Conservation (phyloP, 176 grass and related monocot species). For the Eragrostis nindensis region DNA sequence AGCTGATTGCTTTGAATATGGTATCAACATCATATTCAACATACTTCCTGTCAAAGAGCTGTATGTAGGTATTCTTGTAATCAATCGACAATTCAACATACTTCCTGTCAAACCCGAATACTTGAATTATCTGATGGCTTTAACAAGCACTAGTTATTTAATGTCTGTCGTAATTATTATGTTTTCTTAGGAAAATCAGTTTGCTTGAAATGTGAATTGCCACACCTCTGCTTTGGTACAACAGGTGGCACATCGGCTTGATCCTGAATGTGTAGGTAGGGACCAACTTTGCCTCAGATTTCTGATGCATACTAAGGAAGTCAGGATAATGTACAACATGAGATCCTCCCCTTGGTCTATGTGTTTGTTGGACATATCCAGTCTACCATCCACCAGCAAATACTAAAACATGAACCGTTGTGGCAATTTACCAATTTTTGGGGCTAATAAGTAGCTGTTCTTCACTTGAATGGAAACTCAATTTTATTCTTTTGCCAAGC, state of each 20-base stretch:
- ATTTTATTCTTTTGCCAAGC: neutral
- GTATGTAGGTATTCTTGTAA: neutral
- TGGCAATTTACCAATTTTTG: neutral
- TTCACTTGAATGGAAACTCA: neutral
- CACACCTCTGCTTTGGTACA: neutral
- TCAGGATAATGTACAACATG: conserved; percentile 4
- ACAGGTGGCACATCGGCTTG: neutral
- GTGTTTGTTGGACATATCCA: neutral
- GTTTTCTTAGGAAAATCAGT: neutral
- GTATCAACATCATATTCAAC: conserved; percentile 4
- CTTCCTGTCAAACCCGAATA: neutral
- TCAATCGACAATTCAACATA: neutral
- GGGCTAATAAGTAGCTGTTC: neutral
- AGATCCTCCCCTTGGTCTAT: neutral
- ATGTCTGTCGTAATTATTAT: neutral
- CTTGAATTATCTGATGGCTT: conserved; percentile 6
- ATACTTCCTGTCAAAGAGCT: no score
- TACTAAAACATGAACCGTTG: neutral
- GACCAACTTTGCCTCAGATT: neutral
- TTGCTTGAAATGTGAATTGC: neutral
- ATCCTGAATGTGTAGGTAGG: neutral
- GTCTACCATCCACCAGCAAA: neutral
- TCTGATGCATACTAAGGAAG: neutral
- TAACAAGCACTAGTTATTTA: neutral
- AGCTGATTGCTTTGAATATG: conserved; percentile 11